Conservation (phyloP, 2,329 filamentous ascomycete species). For the Dactylellina cionopaga region DNA sequence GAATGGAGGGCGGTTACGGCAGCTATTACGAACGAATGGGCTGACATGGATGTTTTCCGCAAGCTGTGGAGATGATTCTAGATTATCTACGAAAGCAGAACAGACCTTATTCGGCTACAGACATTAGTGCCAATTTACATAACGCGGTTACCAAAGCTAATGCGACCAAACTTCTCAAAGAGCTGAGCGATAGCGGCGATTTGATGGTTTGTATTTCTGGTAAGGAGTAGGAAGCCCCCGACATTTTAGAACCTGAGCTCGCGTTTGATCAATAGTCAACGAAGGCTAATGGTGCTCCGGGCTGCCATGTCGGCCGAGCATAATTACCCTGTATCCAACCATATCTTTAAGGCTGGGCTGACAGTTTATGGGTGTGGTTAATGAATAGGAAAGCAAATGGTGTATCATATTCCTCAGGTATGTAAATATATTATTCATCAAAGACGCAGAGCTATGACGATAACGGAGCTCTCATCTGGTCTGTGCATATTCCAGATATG, state of each 20-base stretch:
- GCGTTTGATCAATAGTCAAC: conserved; percentile 41
- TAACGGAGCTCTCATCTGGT: conserved; percentile 42
- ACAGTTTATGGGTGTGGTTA: conserved; percentile 16
- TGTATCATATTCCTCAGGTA: conserved; percentile 67
- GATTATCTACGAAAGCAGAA: conserved; percentile 61
- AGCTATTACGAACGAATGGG: background rate
- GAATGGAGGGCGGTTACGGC: conserved; percentile 10
- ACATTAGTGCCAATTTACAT: conserved; percentile 71
- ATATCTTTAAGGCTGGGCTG: too few species aligned
- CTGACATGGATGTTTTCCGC: conserved; percentile 10
- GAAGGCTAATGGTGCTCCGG: too few species aligned
- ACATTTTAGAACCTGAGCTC: too few species aligned
- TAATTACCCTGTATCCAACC: too few species aligned
- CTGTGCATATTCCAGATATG: conserved; percentile 48
- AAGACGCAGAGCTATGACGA: conserved; percentile 16
- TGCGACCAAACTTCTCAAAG: conserved; percentile 71
- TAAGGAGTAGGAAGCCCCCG: conserved; percentile 56
- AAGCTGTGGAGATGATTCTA: conserved; percentile 59
- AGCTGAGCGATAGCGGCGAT: conserved; percentile 70
- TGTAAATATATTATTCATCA: conserved; percentile 16
- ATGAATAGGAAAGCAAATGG: conserved; percentile 68
- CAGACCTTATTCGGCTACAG: conserved; percentile 63
- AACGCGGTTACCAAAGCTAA: conserved; percentile 70
- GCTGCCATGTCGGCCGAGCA: too few species aligned
- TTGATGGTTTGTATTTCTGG: conserved; percentile 69